These are phyloP conservation scores for Dictyostelium capitatum DNA, from an alignment of 78 protist species.

Conservation along the genomic window DNA sequence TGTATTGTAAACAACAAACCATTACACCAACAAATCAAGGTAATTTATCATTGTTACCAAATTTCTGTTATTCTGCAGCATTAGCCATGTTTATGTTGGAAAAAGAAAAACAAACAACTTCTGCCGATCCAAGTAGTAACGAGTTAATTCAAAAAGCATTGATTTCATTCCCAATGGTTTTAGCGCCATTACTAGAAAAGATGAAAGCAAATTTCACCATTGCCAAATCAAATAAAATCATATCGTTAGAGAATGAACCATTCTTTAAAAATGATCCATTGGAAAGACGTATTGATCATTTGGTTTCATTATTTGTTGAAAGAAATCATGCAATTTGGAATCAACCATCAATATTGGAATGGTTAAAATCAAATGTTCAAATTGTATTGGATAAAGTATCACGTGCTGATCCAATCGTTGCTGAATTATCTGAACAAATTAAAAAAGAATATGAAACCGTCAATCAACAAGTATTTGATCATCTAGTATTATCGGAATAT, in stretches of 20 bases:
- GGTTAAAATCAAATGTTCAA: slow-evolving; percentile 37
- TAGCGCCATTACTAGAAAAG: slow-evolving; percentile 59
- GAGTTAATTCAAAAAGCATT: slow-evolving; percentile 42
- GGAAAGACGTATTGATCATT: slow-evolving; percentile 43
- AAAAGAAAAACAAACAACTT: not conserved
- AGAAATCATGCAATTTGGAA: slow-evolving; percentile 71
- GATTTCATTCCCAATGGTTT: slow-evolving; percentile 71
- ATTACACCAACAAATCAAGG: slow-evolving; percentile 29
- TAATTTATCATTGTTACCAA: slow-evolving; percentile 54
- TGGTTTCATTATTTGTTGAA: slow-evolving; percentile 55
- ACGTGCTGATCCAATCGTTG: not conserved
- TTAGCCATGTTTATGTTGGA: slow-evolving; percentile 40
- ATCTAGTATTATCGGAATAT: slow-evolving; percentile 57
- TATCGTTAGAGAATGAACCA: slow-evolving; percentile 22
- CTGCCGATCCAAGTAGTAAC: not conserved
- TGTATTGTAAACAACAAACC: not conserved
- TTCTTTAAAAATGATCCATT: slow-evolving; percentile 14
- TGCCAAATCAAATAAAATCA: not conserved
- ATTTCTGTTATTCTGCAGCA: slow-evolving; percentile 58
- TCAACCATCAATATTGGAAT: not conserved
- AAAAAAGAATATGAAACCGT: slow-evolving; percentile 43
- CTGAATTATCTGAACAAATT: not conserved
- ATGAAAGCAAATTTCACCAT: not conserved
- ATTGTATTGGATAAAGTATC: not conserved
- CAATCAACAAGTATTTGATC: slow-evolving; percentile 39